Evolutionary conservation across 1,284 basidiomycete genomes (phyloP), one percentile per base, ranked within the genome.

Genomic region (Irpex sp.): DNA sequence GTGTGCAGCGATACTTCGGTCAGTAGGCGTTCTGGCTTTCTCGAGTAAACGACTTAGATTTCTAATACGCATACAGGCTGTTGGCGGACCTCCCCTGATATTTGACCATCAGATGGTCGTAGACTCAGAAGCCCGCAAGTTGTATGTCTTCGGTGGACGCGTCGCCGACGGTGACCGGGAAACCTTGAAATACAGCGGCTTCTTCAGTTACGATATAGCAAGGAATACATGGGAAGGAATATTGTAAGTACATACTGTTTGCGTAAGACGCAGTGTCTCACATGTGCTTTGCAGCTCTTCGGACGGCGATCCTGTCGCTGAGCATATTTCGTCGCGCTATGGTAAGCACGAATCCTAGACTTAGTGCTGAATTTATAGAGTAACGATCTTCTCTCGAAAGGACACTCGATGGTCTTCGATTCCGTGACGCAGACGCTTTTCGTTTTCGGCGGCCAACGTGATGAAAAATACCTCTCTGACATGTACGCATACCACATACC

Each of bases 71-170:
- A 11, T 9, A 11, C 64, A 91, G 89, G 72, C 78, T 2, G 80
- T 83, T 5, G 86, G 87, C 8, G 91, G 91, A 0, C 92, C 92
- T 4, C 86, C 88, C 1, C 78, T 93, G 40, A 78, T 93, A 59
- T 92, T 87, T 68, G 92, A 94, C 72, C 92, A 93, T 70, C 89
- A 92, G 71, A 90, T 94, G 85, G 86, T 81, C 47, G 85, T 94
- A 66, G 92, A 94, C 69, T 81, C 82, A 31, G 87, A 90, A 15
- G 77, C 82, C 0, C 90, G 92, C 71, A 81, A 87, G 13, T 73
- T 95, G 17, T 94, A 93, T 66, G 85, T 93, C 8, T 91, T 88
- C 67, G 93, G 93, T 8, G 93, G 93, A 2, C 83, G 88, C 7
- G 83, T 89, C 19, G 87, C 91, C 66, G 84, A 82, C 40, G 40